A percentile compares a stretch with the other conserved stretches of the same genome.
Conservation (phyloP, 257 asterid species). For the Salvia miltiorrhiza region DNA sequence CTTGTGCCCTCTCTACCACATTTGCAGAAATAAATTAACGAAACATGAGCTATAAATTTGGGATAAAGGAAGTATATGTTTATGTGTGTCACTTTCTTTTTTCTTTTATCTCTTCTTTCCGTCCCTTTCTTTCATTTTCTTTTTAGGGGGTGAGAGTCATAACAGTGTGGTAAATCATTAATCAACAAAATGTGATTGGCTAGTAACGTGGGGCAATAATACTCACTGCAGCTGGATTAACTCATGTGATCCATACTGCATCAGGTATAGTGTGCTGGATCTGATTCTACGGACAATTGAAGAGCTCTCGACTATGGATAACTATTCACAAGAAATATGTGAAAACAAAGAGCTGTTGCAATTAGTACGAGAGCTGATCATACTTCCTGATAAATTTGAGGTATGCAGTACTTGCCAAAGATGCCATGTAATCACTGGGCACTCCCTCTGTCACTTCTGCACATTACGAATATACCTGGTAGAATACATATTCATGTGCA, state of each 20-base stretch:
- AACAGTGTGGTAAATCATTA: background rate
- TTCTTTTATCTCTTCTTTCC: background rate
- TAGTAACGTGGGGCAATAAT: background rate
- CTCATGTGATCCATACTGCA: slow-evolving; percentile 15
- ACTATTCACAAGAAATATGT: slow-evolving; percentile 54
- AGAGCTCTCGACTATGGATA: slow-evolving; percentile 69
- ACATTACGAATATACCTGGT: background rate
- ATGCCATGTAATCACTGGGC: slow-evolving; percentile 7
- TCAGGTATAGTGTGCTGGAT: slow-evolving; percentile 71
- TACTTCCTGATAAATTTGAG: slow-evolving; percentile 79
- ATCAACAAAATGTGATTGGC: background rate
- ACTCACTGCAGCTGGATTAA: slow-evolving; percentile 14
- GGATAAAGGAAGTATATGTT: background rate
- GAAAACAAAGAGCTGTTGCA: slow-evolving; percentile 50
- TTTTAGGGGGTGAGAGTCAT: background rate
- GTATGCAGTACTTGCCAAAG: slow-evolving; percentile 36
- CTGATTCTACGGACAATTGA: slow-evolving; percentile 73
- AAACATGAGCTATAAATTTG: background rate
- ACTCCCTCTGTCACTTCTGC: background rate
- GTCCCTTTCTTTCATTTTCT: background rate
- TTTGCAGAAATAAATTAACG: background rate
- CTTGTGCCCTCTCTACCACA: background rate
- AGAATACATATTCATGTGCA: background rate
- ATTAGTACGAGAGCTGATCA: slow-evolving; percentile 54
- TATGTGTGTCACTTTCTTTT: background rate